Percentiles rank a stretch among this genome's conserved stretches.
Evolutionary conservation across 257 asterid genomes (phyloP).

Genomic region (Petunia secreta): DNA sequence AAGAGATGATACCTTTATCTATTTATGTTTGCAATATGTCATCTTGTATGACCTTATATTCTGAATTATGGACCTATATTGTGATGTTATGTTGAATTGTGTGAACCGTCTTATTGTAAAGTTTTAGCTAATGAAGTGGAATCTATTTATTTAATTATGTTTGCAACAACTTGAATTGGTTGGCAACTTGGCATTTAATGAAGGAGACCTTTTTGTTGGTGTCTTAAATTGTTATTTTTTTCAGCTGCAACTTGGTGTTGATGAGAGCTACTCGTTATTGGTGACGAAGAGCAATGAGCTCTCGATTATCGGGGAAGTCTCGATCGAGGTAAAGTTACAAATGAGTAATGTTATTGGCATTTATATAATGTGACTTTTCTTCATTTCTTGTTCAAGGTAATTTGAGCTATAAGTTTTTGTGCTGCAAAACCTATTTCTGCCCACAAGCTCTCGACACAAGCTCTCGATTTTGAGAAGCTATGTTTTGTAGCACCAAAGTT

Average conservation of each 20-base stretch:
- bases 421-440: background rate
- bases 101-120: background rate
- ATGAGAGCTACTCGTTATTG: slow-evolving; percentile 83
- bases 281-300: slow-evolving; percentile 56
- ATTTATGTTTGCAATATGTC: background rate
- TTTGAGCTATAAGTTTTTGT: background rate
- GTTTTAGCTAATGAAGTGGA: background rate
- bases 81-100: background rate
- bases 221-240: slow-evolving; percentile 12
- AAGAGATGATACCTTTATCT: background rate
- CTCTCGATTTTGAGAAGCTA: background rate
- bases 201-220: background rate
- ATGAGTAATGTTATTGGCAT: background rate
- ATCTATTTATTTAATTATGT: background rate
- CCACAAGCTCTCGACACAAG: background rate
- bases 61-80: background rate
- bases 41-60: background rate
- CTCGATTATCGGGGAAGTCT: slow-evolving; percentile 64
- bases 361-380: background rate
- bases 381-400: background rate
- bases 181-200: background rate
- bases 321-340: slow-evolving; percentile 65
- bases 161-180: background rate
- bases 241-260: slow-evolving; percentile 86
- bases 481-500: background rate